phyloP scores from a whole-genome alignment of 129 eudicot species.

The Escallonia rubra region DNA sequence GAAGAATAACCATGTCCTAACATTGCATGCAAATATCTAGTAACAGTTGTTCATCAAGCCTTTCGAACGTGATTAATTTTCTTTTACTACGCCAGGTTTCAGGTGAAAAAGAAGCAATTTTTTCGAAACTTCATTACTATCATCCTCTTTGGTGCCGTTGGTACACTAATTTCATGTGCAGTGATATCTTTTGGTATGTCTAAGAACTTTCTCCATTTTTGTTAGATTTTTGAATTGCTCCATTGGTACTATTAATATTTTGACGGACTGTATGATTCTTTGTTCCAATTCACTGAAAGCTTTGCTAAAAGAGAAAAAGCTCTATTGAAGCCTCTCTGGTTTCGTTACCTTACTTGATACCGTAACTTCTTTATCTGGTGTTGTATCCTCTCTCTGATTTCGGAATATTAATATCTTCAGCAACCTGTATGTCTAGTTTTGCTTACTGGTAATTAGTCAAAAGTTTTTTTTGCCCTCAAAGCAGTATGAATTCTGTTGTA shows the following conservation, averaged over 20 bases:
- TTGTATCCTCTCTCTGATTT: no score
- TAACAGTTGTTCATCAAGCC: constrained; percentile 1
- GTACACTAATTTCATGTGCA: constrained; percentile 77
- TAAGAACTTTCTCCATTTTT: not conserved
- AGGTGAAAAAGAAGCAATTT: constrained; percentile 93
- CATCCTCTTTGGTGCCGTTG: constrained; percentile 86
- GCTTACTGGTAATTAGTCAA: no score
- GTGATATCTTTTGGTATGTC: constrained; percentile 72
- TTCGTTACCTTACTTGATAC: no score
- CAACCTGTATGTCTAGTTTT: no score
- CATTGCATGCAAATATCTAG: no score
- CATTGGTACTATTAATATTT: not conserved
- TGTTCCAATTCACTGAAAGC: not conserved
- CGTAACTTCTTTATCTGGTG: no score
- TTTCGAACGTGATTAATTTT: constrained; percentile 1
- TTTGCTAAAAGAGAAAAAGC: no score
- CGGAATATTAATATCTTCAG: no score
- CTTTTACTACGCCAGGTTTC: constrained; percentile 53
- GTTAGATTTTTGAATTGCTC: not conserved
- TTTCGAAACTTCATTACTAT: constrained; percentile 84
- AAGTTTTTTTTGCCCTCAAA: no score
- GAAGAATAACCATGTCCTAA: not conserved
- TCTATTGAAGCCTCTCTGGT: no score
- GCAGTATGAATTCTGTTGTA: no score
- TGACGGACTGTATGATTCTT: not conserved